These are phyloP conservation scores for Panicum virgatum DNA, from an alignment of 202 grass and related monocot species.

Conservation along the genomic window DNA sequence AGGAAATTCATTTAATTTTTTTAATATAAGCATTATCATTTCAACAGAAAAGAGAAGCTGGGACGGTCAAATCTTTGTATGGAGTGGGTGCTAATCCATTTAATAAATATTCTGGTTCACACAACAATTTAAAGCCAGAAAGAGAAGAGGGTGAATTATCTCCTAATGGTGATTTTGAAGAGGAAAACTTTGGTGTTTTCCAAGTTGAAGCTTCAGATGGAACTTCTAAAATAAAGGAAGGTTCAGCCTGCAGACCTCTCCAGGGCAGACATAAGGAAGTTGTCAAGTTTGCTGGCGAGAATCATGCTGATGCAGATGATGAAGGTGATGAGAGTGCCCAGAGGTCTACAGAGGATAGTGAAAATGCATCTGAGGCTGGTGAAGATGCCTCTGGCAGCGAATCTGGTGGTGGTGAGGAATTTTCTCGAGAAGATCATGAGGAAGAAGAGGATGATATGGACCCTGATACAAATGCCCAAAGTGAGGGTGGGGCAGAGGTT, in stretches of 20 bases:
- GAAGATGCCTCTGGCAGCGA: slow-evolving; percentile 76
- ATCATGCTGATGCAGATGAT: slow-evolving; percentile 89
- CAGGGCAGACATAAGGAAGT: slow-evolving; percentile 52
- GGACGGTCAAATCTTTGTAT: slow-evolving; percentile 21
- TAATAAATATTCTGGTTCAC: slow-evolving; percentile 20
- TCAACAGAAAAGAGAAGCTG: slow-evolving; percentile 32
- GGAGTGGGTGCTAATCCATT: slow-evolving; percentile 19
- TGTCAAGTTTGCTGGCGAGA: slow-evolving; percentile 62
- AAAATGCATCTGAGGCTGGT: slow-evolving; percentile 82
- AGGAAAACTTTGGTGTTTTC: slow-evolving; percentile 75
- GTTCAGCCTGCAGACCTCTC: slow-evolving; percentile 50
- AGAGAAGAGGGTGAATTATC: slow-evolving; percentile 97
- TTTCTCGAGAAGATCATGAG: slow-evolving; percentile 77
- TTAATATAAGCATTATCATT: slow-evolving; percentile 19
- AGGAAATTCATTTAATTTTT: slow-evolving; percentile 17
- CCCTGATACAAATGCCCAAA: slow-evolving; percentile 80
- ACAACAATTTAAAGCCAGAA: slow-evolving; percentile 60
- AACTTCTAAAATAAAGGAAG: slow-evolving; percentile 53
- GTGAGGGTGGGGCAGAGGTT: slow-evolving; percentile 83
- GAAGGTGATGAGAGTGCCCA: slow-evolving; percentile 80
- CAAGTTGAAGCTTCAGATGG: slow-evolving; percentile 49
- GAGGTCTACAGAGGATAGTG: slow-evolving; percentile 82
- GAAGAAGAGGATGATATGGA: slow-evolving; percentile 95
- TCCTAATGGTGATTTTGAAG: slow-evolving; percentile 92
- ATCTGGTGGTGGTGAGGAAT: slow-evolving; percentile 73